These are phyloP conservation scores for Heliamphora exappendiculata DNA, from an alignment of 148 eudicot species.

Conservation along the genomic window DNA sequence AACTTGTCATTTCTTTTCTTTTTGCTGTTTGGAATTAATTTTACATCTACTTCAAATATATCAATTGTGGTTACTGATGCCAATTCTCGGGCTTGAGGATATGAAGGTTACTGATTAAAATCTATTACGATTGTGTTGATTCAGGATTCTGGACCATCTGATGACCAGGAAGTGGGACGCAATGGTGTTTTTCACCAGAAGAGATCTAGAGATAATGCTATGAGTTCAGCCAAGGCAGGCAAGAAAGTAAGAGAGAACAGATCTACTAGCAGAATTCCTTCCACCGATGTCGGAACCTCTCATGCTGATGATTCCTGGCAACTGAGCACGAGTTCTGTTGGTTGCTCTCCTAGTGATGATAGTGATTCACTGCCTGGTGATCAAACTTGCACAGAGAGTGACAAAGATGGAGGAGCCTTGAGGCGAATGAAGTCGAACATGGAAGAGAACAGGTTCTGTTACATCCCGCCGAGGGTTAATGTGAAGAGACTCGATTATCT, in stretches of 20 bases:
- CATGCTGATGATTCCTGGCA: constrained; percentile 3
- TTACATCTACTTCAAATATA: not conserved
- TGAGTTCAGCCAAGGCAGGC: constrained; percentile 9
- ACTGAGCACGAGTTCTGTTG: constrained; percentile 16
- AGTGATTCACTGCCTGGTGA: not conserved
- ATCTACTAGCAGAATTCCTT: constrained; percentile 6
- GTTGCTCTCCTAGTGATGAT: constrained; percentile 10
- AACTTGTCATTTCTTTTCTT: not conserved
- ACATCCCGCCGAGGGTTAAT: constrained; percentile 67
- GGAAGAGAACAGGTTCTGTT: constrained; percentile 68
- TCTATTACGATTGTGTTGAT: not conserved
- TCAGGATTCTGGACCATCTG: constrained; percentile 33
- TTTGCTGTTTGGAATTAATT: not conserved
- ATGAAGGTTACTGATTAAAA: not conserved
- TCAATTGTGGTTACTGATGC: not conserved
- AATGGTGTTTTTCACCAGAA: constrained; percentile 20
- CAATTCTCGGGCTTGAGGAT: not conserved
- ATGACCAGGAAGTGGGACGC: constrained; percentile 10
- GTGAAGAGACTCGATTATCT: constrained; percentile 50
- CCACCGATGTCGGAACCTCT: constrained; percentile 12
- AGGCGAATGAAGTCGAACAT: constrained; percentile 51
- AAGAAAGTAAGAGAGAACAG: constrained; percentile 22
- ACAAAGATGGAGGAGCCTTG: constrained; percentile 28
- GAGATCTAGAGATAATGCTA: constrained; percentile 28
- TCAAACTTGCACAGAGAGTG: constrained; percentile 8